Base-by-base conservation (phyloP, 179 eudicot species). In the Carnegiea gigantea region DNA sequence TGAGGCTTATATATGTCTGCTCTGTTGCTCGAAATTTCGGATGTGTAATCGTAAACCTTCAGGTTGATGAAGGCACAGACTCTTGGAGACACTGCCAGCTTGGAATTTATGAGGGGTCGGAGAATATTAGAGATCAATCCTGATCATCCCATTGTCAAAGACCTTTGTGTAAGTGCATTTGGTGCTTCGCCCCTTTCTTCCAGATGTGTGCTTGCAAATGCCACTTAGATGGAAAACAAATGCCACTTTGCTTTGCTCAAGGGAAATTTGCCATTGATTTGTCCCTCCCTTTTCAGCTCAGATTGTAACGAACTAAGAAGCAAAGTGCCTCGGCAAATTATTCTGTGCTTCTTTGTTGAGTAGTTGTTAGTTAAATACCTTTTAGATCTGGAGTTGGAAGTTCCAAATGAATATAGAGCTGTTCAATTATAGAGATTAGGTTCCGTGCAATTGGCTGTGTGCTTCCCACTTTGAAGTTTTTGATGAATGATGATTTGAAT, bases 1-100 rank as follows among this genome's bases (percentile, higher is more conserved):
- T 62, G 28, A 62, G 68, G 5, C 30, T 24, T 62, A 28, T 9
- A 30, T 7, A n/a, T 36, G 53, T 68, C 71, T 15, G 4, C 26
- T 62, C 13, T 28, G 40, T 24, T 28, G 28, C 74, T 40, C 49
- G 10, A 33, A 18, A 40, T 79, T 70, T 76, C 3, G 12, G 36
- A 17, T 43, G 13, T 46, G n/a, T 67, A 4, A 6, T 40, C 53
- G 51, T 68, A 13, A 12, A 49, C 33, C 28, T 83, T 40, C 67
- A 95, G 98, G 90, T 88, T 94, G 89, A 95, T 95, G 99, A 90
- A 90, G 86, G 99, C 99, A 70, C 99, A 95, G 75, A 93, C 99
- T 71, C 92, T 95, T 70, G 99, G 99, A 75, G 99, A 95, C 88
- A 90, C 95, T 53, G 83, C 98, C 78, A 95, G 92, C 86, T 77